These are phyloP conservation scores for Xylaria sp. DNA, from an alignment of 2,329 filamentous ascomycete genomes.

Conservation along the genomic window DNA sequence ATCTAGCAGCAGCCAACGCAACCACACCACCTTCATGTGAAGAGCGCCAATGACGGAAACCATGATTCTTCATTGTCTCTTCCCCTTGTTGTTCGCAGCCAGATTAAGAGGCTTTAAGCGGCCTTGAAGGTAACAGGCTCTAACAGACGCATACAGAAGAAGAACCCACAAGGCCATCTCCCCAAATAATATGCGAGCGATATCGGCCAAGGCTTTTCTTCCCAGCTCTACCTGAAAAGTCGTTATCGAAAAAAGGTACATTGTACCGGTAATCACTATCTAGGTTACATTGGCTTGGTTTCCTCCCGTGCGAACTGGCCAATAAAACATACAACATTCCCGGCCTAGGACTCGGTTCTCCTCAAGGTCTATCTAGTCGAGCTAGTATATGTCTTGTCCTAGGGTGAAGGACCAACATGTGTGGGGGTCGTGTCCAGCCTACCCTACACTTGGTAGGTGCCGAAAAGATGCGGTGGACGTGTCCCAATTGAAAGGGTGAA, in stretches of 20 bases:
- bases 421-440: conserved; percentile 19
- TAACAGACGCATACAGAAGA: not conserved
- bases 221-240: conserved; percentile 11
- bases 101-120: not conserved
- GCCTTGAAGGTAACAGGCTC: not conserved
- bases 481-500: not conserved
- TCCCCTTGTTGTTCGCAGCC: not conserved
- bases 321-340: conserved; percentile 7
- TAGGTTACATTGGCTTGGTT: conserved; percentile 19
- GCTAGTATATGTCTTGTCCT: too few relatives aligned
- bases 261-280: not conserved
- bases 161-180: not conserved
- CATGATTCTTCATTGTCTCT: not conserved
- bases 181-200: conserved; percentile 15
- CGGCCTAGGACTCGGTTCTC: not conserved
- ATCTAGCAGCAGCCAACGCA: not conserved
- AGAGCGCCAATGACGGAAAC: not conserved
- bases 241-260: conserved; percentile 14
- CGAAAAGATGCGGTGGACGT: conserved; percentile 9
- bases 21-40: not conserved
- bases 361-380: not conserved
- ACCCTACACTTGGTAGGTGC: not conserved
- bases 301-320: not conserved
- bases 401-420: not conserved
- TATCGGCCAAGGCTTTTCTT: conserved; percentile 23